These are phyloP conservation scores for Scedosporium apiospermum DNA, from an alignment of 2,329 filamentous ascomycete species.

Conservation along the genomic window DNA sequence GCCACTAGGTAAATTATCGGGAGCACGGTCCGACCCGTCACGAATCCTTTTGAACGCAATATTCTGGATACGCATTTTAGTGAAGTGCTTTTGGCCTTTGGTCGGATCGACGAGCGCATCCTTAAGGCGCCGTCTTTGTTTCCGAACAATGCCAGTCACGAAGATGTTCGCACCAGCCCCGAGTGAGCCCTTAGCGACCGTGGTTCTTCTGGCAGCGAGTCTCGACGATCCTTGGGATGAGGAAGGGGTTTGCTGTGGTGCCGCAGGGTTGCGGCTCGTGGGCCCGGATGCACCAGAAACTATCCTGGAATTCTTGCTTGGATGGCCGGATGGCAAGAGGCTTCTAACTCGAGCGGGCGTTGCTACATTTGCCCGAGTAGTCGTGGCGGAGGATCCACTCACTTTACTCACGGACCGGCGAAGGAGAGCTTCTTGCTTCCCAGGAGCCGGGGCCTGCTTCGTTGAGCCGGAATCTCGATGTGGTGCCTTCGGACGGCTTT, in stretches of 20 bases:
- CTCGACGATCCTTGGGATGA: neutral
- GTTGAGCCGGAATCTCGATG: no score
- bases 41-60: slow-evolving; percentile 28
- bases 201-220: neutral
- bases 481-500: no score
- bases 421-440: no score
- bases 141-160: slow-evolving; percentile 14
- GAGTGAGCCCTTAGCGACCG: neutral
- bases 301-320: neutral
- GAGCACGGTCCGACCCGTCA: slow-evolving; percentile 26
- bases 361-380: no score
- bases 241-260: neutral
- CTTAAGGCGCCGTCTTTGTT: slow-evolving; percentile 23
- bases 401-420: no score
- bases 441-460: no score
- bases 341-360: no score
- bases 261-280: neutral
- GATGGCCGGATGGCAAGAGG: no score
- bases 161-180: slow-evolving; percentile 6
- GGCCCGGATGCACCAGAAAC: neutral
- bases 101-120: slow-evolving; percentile 30
- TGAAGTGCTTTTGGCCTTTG: slow-evolving; percentile 31
- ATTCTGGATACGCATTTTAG: slow-evolving; percentile 22
- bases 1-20: slow-evolving; percentile 13
- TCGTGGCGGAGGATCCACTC: no score